phyloP scores from a whole-genome alignment of 83 land plant genomes.

The Isoetes engelmannii region DNA sequence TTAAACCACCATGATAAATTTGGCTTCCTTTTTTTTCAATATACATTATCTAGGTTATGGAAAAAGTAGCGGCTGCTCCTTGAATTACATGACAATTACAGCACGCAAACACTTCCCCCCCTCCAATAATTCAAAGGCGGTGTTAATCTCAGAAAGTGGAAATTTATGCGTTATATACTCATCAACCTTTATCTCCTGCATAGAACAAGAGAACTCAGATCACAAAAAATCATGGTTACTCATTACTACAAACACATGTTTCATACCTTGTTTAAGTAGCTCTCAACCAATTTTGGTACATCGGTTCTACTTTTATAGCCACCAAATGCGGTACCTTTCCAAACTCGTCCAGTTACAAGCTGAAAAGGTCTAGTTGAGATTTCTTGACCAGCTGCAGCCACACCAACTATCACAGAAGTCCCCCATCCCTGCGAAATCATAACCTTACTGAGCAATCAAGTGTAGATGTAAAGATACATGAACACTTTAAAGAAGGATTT shows the following conservation, averaged over 20 bases:
- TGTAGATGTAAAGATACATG: background rate
- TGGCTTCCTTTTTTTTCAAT: too few relatives aligned
- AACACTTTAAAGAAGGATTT: background rate
- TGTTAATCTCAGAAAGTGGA: conserved; percentile 63
- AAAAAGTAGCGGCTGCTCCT: too few relatives aligned
- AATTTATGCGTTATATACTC: conserved; percentile 84
- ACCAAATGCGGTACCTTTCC: conserved; percentile 99
- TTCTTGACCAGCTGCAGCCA: conserved; percentile 93
- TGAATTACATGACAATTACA: conserved; percentile 49
- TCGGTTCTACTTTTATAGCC: conserved; percentile 98
- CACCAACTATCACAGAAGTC: conserved; percentile 92
- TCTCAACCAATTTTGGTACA: conserved; percentile 96
- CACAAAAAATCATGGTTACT: background rate
- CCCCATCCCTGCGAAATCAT: conserved; percentile 83
- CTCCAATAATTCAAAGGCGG: conserved; percentile 84
- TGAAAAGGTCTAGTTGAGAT: conserved; percentile 94
- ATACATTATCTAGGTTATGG: too few relatives aligned
- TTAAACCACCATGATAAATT: too few relatives aligned
- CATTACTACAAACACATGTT: too few relatives aligned
- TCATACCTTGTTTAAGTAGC: conserved; percentile 86
- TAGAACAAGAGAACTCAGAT: background rate
- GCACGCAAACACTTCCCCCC: conserved; percentile 78
- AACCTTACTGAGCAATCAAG: background rate
- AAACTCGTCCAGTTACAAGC: conserved; percentile 94
- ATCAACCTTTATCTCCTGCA: conserved; percentile 90